These are phyloP conservation scores for Rhodomyrtus psidioides DNA, from an alignment of 441 rosid species.

Conservation along the genomic window DNA sequence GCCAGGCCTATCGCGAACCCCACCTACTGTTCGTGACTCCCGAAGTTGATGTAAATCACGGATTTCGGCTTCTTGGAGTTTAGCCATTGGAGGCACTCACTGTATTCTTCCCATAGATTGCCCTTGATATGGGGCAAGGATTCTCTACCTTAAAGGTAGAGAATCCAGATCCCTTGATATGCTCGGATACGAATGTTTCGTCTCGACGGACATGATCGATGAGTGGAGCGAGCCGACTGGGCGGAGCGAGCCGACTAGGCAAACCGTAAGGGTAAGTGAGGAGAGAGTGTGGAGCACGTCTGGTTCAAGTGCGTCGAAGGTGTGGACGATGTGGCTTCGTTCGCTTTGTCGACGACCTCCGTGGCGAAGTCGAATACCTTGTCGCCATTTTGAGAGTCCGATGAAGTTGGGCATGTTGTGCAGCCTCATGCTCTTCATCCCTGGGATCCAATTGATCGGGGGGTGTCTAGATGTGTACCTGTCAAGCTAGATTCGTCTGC, in stretches of 20 bases:
- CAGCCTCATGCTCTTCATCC: too few relatives aligned
- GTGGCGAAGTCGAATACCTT: too few relatives aligned
- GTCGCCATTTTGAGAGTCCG: too few relatives aligned
- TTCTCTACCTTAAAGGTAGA: too few relatives aligned
- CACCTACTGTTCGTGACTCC: background rate
- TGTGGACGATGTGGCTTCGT: background rate
- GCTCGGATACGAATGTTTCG: background rate
- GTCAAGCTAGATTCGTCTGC: too few relatives aligned
- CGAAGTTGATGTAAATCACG: background rate
- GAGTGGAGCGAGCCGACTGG: too few relatives aligned
- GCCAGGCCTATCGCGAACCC: background rate
- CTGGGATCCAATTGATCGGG: too few relatives aligned
- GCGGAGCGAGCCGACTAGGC: background rate
- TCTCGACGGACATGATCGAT: accelerated
- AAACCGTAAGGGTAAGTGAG: background rate
- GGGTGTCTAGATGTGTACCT: too few relatives aligned
- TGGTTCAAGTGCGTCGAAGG: background rate
- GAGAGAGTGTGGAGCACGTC: background rate
- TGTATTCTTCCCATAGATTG: background rate
- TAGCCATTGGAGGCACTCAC: background rate
- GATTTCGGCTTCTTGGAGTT: background rate
- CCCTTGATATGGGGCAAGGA: too few relatives aligned
- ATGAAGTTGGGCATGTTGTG: too few relatives aligned
- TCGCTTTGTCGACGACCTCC: too few relatives aligned
- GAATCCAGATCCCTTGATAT: too few relatives aligned